Percentiles rank a stretch among this genome's conserved stretches.
Conservation (phyloP, 306 rosid genomes). For the Hippophae gyantsensis region DNA sequence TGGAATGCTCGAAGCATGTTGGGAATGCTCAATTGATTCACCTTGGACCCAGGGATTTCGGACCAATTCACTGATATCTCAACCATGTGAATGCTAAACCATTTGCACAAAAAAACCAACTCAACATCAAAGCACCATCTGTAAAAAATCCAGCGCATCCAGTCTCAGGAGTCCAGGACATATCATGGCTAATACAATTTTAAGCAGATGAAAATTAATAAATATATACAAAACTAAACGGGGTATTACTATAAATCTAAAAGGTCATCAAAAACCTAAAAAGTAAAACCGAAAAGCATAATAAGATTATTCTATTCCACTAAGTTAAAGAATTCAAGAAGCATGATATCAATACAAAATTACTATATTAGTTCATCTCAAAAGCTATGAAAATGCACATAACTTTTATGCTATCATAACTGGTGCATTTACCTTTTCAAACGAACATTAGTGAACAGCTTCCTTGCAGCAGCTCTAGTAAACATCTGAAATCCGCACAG, state of each 20-base stretch:
- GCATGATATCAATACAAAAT: not conserved
- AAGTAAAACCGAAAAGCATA: no score
- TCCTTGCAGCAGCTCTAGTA: constrained; percentile 88
- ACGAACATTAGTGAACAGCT: constrained; percentile 76
- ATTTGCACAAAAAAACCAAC: constrained; percentile 60
- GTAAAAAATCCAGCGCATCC: not conserved
- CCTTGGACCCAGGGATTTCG: constrained; percentile 99
- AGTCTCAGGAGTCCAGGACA: no score
- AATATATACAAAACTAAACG: no score
- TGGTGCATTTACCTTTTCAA: constrained; percentile 51
- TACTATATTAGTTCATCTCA: not conserved
- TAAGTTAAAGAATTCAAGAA: no score
- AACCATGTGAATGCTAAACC: constrained; percentile 61
- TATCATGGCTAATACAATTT: no score
- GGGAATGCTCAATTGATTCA: constrained; percentile 78
- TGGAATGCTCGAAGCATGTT: constrained; percentile 93
- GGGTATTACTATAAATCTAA: no score
- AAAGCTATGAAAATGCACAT: not conserved
- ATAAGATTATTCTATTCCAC: no score
- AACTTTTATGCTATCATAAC: constrained; percentile 1
- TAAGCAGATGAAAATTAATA: no score
- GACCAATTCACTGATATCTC: constrained; percentile 94
- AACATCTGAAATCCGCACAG: constrained; percentile 96
- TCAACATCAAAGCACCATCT: constrained; percentile 99
- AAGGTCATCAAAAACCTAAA: no score